These are phyloP conservation scores for Ambrosia hybrid DNA, from an alignment of 140 eudicot genomes.

Conservation along the genomic window DNA sequence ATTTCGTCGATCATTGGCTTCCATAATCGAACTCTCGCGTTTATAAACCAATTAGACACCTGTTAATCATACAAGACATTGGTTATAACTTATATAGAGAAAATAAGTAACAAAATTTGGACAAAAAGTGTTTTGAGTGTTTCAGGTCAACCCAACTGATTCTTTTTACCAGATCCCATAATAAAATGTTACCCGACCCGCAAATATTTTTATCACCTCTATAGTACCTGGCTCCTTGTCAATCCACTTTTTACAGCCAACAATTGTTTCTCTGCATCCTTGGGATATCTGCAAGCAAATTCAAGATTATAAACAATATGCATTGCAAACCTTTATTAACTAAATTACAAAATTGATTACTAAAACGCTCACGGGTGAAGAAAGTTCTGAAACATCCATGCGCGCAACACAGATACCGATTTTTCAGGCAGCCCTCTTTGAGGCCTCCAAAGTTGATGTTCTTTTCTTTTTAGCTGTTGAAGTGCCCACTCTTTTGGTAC, in stretches of 20 bases:
- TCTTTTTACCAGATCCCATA: background rate
- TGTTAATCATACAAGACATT: constrained; percentile 22
- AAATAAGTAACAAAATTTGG: background rate
- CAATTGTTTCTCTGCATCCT: constrained; percentile 96
- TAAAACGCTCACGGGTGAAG: constrained; percentile 81
- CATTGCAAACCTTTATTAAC: background rate
- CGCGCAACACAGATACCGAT: constrained; percentile 85
- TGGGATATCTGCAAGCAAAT: constrained; percentile 70
- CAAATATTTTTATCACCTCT: background rate
- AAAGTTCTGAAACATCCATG: constrained; percentile 98
- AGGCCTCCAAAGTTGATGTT: constrained; percentile 89
- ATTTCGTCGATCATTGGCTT: constrained; percentile 95
- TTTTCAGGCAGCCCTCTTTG: constrained; percentile 97
- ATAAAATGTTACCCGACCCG: background rate
- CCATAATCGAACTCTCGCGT: constrained; percentile 94
- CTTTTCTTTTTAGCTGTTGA: constrained; percentile 80
- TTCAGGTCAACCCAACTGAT: background rate
- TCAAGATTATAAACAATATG: background rate
- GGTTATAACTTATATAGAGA: background rate
- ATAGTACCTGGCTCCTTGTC: constrained; percentile 81
- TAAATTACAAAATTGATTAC: background rate
- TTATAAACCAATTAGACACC: constrained; percentile 97
- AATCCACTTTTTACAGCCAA: constrained; percentile 94
- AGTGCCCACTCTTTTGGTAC: constrained; percentile 90
- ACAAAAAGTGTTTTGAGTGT: background rate